phyloP scores from a whole-genome alignment of 1,284 basidiomycete species.

The Pterulicium gracile region DNA sequence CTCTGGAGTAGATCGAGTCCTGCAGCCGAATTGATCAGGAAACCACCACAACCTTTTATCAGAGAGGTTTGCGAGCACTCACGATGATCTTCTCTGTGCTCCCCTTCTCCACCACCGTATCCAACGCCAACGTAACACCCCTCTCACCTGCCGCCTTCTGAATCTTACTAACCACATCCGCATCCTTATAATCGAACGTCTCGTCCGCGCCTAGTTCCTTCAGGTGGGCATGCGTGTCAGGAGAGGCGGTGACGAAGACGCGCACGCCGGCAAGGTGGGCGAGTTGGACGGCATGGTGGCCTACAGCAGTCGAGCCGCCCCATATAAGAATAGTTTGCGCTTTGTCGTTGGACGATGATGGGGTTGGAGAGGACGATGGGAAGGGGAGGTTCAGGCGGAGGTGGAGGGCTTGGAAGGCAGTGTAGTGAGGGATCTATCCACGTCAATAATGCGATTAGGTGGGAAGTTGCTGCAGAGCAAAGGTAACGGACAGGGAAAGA shows the following conservation, averaged over 20 bases:
- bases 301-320: constrained; percentile 23
- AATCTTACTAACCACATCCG: constrained; percentile 12
- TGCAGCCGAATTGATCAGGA: too few species aligned
- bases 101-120: constrained; percentile 5
- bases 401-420: constrained; percentile 12
- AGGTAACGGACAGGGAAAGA: constrained; percentile 1
- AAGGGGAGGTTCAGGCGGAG: constrained; percentile 8
- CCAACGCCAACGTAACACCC: constrained; percentile 3
- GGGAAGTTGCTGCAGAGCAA: not conserved
- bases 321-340: too few species aligned
- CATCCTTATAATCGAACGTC: constrained; percentile 20
- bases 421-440: constrained; percentile 7
- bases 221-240: constrained; percentile 23
- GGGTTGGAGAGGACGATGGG: not conserved
- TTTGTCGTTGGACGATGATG: too few species aligned
- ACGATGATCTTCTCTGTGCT: constrained; percentile 4
- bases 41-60: not conserved
- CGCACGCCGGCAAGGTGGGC: constrained; percentile 21
- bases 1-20: not conserved
- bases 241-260: constrained; percentile 26
- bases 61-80: not conserved
- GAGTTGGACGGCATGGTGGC: constrained; percentile 29
- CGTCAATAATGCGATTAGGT: not conserved
- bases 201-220: constrained; percentile 25
- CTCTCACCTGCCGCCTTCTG: constrained; percentile 6